Evolutionary conservation across 139 green algal genomes (phyloP).

Genomic region (Zygnema cylindricum): DNA sequence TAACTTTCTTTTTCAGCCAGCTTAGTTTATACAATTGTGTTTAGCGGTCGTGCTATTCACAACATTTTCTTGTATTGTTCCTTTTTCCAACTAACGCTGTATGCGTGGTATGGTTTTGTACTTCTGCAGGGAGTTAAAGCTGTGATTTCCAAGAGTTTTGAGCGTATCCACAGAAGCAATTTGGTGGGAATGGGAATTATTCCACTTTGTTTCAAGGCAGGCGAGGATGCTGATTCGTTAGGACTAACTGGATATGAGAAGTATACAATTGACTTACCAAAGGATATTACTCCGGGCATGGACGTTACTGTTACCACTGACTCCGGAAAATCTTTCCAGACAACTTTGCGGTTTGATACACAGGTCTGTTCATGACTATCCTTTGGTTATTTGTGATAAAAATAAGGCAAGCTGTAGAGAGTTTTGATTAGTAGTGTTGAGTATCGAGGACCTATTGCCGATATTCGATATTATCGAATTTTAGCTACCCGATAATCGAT

Average conservation of each 20-base stretch:
- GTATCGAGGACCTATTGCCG: too few species aligned
- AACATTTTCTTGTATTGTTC: too few species aligned
- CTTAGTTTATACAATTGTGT: too few species aligned
- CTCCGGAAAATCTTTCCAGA: conserved; percentile 48
- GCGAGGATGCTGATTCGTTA: conserved; percentile 56
- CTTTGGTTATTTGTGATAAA: background rate
- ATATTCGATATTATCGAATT: too few species aligned
- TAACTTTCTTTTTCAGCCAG: too few species aligned
- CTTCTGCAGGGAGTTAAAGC: conserved; percentile 61
- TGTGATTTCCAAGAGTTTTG: conserved; percentile 67
- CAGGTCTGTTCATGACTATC: conserved; percentile 37
- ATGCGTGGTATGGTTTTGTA: too few species aligned
- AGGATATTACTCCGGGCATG: conserved; percentile 64
- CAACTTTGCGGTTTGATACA: conserved; percentile 61
- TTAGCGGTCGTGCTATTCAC: too few species aligned
- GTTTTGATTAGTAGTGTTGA: background rate
- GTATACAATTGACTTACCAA: conserved; percentile 60
- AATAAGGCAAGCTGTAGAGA: background rate
- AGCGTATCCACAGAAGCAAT: conserved; percentile 68
- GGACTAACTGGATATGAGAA: conserved; percentile 61
- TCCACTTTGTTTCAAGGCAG: conserved; percentile 64
- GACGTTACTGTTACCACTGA: conserved; percentile 59
- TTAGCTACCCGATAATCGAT: too few species aligned
- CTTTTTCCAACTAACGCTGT: too few species aligned
- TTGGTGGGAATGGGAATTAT: conserved; percentile 67